A percentile compares a stretch with the other conserved stretches of the same genome.
phyloP scores from a whole-genome alignment of 2,329 filamentous ascomycete species.

The Plectosphaerella sp. region DNA sequence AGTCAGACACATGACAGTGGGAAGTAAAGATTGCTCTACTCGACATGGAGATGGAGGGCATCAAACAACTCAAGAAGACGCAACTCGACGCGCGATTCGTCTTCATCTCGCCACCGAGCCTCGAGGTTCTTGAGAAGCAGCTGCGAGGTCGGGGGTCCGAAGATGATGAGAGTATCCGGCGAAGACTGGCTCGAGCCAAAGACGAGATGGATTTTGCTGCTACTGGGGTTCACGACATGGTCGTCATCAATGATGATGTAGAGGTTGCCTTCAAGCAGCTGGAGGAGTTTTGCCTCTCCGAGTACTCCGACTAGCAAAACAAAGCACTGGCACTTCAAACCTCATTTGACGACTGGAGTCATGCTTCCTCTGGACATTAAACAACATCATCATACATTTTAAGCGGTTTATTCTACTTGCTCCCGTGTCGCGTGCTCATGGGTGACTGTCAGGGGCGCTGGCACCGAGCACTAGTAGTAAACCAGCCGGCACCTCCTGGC shows the following conservation, averaged over 20 bases:
- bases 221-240: conserved; percentile 46
- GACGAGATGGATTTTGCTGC: conserved; percentile 70
- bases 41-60: conserved; percentile 97
- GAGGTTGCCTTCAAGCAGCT: conserved; percentile 48
- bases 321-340: no score
- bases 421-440: no score
- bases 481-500: no score
- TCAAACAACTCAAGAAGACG: conserved; percentile 85
- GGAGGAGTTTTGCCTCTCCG: conserved; percentile 30
- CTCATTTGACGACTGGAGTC: no score
- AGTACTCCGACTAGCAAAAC: no score
- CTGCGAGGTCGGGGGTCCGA: conserved; percentile 74
- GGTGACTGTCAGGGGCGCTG: no score
- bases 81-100: conserved; percentile 71
- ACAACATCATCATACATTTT: no score
- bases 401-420: no score
- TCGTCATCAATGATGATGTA: conserved; percentile 36
- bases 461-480: no score
- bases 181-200: conserved; percentile 66
- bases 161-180: conserved; percentile 64
- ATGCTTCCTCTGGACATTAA: no score
- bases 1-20: conserved; percentile 44
- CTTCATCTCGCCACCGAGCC: conserved; percentile 76
- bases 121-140: conserved; percentile 68
- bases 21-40: conserved; percentile 76